Evolutionary conservation across 2,329 filamentous ascomycete genomes (phyloP).

Genomic region (Penicillium sp.): DNA sequence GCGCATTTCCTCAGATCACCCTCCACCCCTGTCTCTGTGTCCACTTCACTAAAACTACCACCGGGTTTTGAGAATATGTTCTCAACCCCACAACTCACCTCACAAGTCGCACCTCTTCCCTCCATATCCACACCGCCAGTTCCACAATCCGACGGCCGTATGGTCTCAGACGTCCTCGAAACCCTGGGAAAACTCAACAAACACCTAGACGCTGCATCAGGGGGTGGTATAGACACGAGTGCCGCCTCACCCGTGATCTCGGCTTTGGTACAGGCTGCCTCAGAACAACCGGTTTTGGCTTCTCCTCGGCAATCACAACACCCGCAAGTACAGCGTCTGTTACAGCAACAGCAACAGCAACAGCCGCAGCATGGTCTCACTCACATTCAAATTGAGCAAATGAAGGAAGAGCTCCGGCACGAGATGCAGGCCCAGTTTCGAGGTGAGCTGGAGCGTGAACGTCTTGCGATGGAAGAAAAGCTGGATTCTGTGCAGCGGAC

Average conservation of each 20-base stretch:
- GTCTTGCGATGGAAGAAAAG: conserved; percentile 36
- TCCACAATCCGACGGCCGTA: conserved; percentile 22
- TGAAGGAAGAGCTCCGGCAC: conserved; percentile 36
- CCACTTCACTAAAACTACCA: conserved; percentile 28
- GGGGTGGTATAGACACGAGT: background rate
- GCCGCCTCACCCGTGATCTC: conserved; percentile 27
- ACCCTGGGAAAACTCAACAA: conserved; percentile 41
- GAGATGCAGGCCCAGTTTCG: conserved; percentile 38
- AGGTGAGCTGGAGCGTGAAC: conserved; percentile 35
- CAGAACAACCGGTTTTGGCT: background rate
- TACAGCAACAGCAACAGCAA: background rate
- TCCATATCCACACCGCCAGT: conserved; percentile 11
- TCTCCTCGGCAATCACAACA: background rate
- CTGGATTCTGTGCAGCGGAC: conserved; percentile 41
- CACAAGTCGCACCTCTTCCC: conserved; percentile 1
- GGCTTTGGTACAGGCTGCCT: conserved; percentile 23
- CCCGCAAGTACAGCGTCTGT: background rate
- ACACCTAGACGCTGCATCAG: conserved; percentile 33
- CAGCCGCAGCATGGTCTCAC: background rate
- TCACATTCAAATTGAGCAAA: conserved; percentile 18
- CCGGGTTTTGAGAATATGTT: conserved; percentile 45
- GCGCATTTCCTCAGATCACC: conserved; percentile 9
- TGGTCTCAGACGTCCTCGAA: conserved; percentile 38
- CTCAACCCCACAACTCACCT: conserved; percentile 19
- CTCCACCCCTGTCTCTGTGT: conserved; percentile 2